Base-by-base conservation (phyloP, 2,329 filamentous ascomycete genomes). In the Rhynchosporium secalis region DNA sequence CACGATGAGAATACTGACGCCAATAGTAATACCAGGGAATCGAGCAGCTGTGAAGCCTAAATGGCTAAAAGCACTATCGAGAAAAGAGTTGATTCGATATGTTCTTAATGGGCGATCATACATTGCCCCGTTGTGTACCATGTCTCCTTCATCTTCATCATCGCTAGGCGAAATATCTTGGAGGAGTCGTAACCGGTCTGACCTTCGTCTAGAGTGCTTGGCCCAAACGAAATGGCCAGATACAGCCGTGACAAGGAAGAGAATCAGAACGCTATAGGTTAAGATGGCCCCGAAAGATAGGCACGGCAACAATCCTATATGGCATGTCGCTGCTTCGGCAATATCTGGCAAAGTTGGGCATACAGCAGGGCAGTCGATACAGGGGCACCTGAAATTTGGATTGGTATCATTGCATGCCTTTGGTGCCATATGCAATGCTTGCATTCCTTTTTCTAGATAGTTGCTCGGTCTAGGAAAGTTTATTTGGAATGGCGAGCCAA, bases 401-500 rank as follows among this genome's bases (percentile, higher is more conserved):
- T 98, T 91, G 43, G 90, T 85, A 68, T 94, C 92, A 74, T 97
- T 96, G 81, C 95, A 99, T 60, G 88, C 87, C 76, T 95, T 94
- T 0, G 92, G 84, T 58, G 79, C 84, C 77, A 92, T 89, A 40
- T 89, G 78, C 67, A 88, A 79, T 0, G 92, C 80, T 9, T 81
- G 74, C 89, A 98, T 96, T n/a, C 79, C 81, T 0, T 85, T 81
- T 55, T 91, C 85, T 10, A 81, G 75, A 66, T 87, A 85, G 7
- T 83, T 75, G 9, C 76, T 79, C 63, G 76, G 84, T 67, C 76
- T 79, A 9, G 85, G 94, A 71, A 95, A 99, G 79, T 99, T 96
- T 78, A 99, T 97, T 79, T 99, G 95, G 76, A 99, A 99, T 0
- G 95, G 95, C 61, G 94, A 98, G 3, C 96, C 96, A 38, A 86